phyloP scores from a whole-genome alignment of 768 basidiomycete species.

The Suillus variegatus region DNA sequence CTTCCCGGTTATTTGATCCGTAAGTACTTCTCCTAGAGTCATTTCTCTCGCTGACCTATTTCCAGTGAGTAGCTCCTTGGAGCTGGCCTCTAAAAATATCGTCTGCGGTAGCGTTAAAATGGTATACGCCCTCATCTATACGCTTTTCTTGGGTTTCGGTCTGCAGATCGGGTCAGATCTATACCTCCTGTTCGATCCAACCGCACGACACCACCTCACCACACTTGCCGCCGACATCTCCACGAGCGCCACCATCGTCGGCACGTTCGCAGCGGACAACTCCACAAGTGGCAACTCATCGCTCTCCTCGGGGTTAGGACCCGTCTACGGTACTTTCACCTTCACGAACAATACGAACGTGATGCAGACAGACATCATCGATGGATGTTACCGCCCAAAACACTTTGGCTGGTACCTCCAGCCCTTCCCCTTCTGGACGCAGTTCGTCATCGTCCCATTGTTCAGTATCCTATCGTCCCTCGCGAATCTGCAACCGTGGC shows the following conservation, averaged over 20 bases:
- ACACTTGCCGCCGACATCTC: constrained; percentile 53
- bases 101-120: constrained; percentile 84
- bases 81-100: constrained; percentile 84
- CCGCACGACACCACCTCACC: constrained; percentile 52
- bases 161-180: constrained; percentile 84
- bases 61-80: constrained; percentile 77
- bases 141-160: constrained; percentile 82
- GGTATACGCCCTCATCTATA: constrained; percentile 88
- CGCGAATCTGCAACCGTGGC: constrained; percentile 76
- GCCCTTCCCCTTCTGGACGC: constrained; percentile 77
- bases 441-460: constrained; percentile 73
- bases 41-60: constrained; percentile 12
- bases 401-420: constrained; percentile 77
- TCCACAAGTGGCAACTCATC: constrained; percentile 38
- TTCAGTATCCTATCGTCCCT: constrained; percentile 75
- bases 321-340: constrained; percentile 62
- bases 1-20: constrained; percentile 87
- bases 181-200: constrained; percentile 68
- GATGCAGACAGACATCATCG: constrained; percentile 47
- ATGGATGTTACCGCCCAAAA: constrained; percentile 73
- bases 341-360: constrained; percentile 57
- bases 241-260: constrained; percentile 54
- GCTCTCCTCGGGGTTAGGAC: constrained; percentile 17
- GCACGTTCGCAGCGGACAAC: constrained; percentile 67
- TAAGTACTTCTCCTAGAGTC: constrained; percentile 35